Conservation (phyloP, 257 asterid species). For the Fraxinus quadrangulata region DNA sequence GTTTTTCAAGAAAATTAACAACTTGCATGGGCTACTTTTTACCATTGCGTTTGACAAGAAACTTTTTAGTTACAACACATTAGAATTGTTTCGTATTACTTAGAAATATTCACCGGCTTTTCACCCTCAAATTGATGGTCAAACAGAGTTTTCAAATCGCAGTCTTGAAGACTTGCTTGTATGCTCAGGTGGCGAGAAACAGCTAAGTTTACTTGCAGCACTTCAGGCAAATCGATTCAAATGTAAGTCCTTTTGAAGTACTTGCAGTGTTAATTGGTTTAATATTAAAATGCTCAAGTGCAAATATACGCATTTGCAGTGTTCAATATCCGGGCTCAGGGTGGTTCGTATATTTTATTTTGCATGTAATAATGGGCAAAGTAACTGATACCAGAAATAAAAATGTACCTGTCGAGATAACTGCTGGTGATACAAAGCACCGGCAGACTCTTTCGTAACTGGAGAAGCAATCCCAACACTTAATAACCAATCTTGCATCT, state of each 20-base stretch:
- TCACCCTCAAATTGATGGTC: neutral
- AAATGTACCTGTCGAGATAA: conserved; percentile 82
- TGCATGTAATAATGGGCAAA: neutral
- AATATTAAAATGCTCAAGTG: neutral
- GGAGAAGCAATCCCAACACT: conserved; percentile 97
- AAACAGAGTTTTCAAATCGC: neutral
- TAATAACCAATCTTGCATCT: conserved; percentile 93
- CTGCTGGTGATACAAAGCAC: conserved; percentile 97
- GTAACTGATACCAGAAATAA: conserved; percentile 14
- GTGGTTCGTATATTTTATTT: neutral
- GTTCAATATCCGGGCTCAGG: neutral
- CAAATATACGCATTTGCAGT: neutral
- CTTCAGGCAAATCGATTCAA: neutral
- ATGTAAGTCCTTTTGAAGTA: neutral
- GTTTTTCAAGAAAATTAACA: neutral
- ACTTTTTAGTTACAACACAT: neutral
- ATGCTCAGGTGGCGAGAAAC: neutral
- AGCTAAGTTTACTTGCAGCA: neutral
- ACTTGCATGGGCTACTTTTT: neutral
- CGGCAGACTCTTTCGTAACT: conserved; percentile 97
- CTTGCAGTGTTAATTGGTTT: neutral
- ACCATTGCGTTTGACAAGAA: neutral
- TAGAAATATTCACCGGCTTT: neutral
- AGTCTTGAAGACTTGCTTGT: neutral
- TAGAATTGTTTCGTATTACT: neutral